Base-by-base conservation (phyloP, 805 yeast genomes). In the Pichia paraexigua region DNA sequence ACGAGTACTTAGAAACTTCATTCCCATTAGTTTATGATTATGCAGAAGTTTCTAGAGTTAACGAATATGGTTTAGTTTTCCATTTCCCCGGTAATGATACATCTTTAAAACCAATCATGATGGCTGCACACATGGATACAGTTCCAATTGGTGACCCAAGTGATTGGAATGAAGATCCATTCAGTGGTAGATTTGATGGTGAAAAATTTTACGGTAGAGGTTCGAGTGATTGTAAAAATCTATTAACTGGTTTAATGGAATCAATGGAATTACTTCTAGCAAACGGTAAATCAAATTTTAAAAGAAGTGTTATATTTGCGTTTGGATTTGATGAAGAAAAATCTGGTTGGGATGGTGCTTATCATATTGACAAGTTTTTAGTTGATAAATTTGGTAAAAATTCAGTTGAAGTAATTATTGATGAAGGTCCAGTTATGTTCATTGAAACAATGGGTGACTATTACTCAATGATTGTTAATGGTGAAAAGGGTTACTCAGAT, bases 271-370 rank as follows among this genome's bases (percentile, higher is more conserved):
- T 69, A 46, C 65, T 85, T 35, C 61, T 86, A 28, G 59, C 67
- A 35, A 59, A 62, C 28, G 73, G 72, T 20, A 85, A 73, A 67
- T 51, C 62, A 43, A 87, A 90, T n/a, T 55, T 55, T 21, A 64
- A 73, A 48, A 78, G 95, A 65, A 75, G 87, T 1, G 63, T 86
- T 17, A 55, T 87, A 12, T 62, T 83, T 2, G 80, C 87, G 0
- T 79, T 83, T 60, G 95, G 95, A 1, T 85, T 79, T 58, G 95
- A 88, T 61, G 96, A 87, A 69, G 96, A 88, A 63, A 75, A 78
- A 40, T 72, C 78, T 39, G 95, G 95, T 6, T 53, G 56, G 20
- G 64, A 70, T 9, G 91, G 92, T 48, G 95, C 95, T 8, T 57
- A 62, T 1, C 50, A 66, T n/a, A 68, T 87, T 20, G 73, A 76